Base-by-base conservation (phyloP, 1,284 basidiomycete species). In the Ceratobasidium sp. region DNA sequence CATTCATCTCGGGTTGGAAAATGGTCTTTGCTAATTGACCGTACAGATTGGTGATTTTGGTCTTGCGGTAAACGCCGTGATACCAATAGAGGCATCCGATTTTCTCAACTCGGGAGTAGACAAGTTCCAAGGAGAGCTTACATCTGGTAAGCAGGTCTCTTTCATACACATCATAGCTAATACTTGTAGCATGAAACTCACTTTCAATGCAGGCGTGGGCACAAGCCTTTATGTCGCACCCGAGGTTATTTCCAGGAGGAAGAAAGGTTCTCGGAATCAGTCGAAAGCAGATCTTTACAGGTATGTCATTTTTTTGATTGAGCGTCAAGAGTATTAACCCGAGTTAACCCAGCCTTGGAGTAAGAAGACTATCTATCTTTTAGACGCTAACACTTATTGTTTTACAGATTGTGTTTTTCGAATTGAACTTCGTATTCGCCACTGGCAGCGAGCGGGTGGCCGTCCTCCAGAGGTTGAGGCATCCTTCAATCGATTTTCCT, bases 201-300 rank as follows among this genome's bases (percentile, higher is more conserved):
- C 80, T 8, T 0, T 22, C 36, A 51, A 27, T 2, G 29, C 73
- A 90, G 94, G 96, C 83, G 95, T 98, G 27, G 97, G 97, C 54
- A 99, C 97, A 0, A 90, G 90, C 72, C 83, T 98, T 14, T 99
- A 98, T 82, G 97, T 98, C 67, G 96, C 97, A 0, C 97, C 97
- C 0, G 96, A 97, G 81, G 84, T 85, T n/a, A 77, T 82, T 22
- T 81, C 41, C 75, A 84, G 86, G 59, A 89, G 86, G 78, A 86
- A 87, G 17, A 73, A 73, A 51, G 88, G 89, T 0, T 88, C 89
- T 22, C 87, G 90, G 62, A 91, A 82, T 76, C 82, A 94, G 78
- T 90, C 87, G 71, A 96, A 98, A 81, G 96, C 96, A 2, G 97
- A 99, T 81, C 92, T 99, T 87, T 99, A 98, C 81, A 97, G 95